Percentiles rank a stretch among this genome's conserved stretches.
These are phyloP conservation scores for Cocos nucifera DNA, from an alignment of 176 grass and related monocot genomes.

Conservation along the genomic window DNA sequence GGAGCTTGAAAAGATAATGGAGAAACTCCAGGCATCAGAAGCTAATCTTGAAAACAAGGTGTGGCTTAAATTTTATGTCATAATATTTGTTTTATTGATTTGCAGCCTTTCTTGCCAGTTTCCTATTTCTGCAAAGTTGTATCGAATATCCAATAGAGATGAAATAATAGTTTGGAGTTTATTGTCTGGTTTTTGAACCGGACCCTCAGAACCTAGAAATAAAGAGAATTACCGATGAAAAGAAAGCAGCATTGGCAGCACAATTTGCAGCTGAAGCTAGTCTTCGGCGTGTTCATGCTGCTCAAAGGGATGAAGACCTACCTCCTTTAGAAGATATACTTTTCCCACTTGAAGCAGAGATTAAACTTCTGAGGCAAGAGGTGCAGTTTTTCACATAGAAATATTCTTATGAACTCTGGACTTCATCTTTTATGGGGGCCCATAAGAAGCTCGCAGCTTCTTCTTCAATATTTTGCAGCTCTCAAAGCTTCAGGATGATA, in stretches of 20 bases:
- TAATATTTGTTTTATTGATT: background rate
- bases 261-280: slow-evolving; percentile 18
- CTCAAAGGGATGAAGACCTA: slow-evolving; percentile 14
- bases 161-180: background rate
- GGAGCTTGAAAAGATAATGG: slow-evolving; percentile 17
- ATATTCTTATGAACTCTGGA: background rate
- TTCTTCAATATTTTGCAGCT: slow-evolving; percentile 9
- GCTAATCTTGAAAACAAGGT: slow-evolving; percentile 24
- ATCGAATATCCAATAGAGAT: background rate
- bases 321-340: slow-evolving; percentile 17
- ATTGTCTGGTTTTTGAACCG: background rate
- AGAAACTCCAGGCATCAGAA: slow-evolving; percentile 19
- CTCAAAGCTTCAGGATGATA: slow-evolving; percentile 19
- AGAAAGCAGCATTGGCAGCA: slow-evolving; percentile 20
- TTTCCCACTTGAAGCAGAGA: slow-evolving; percentile 18
- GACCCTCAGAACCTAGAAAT: slow-evolving; percentile 17
- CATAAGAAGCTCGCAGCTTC: too few species aligned
- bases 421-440: too few species aligned
- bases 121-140: background rate
- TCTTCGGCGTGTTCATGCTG: slow-evolving; percentile 16
- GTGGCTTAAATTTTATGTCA: background rate
- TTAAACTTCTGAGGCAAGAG: slow-evolving; percentile 17
- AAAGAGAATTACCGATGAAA: slow-evolving; percentile 14
- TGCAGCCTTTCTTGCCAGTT: background rate
- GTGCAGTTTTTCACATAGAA: background rate